These are phyloP conservation scores for Rosa multiflora DNA, from an alignment of 306 rosid genomes.

Conservation along the genomic window DNA sequence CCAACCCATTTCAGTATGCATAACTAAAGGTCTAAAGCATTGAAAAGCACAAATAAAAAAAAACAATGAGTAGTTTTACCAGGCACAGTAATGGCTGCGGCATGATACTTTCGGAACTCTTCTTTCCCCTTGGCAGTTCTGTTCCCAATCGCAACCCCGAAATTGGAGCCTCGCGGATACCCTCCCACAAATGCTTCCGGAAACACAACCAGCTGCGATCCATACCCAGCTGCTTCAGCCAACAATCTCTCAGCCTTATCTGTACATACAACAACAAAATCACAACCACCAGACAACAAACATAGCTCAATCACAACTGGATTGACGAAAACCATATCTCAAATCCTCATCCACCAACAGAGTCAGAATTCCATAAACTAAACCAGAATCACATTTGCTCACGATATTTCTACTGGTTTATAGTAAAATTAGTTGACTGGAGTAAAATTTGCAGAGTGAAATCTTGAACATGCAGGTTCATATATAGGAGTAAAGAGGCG, in stretches of 20 bases:
- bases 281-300: constrained; percentile 12
- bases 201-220: constrained; percentile 86
- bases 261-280: constrained; percentile 22
- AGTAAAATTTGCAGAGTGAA: no score
- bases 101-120: constrained; percentile 79
- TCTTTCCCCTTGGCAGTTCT: constrained; percentile 76
- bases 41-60: background rate
- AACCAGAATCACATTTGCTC: no score
- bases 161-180: constrained; percentile 84
- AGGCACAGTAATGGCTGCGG: constrained; percentile 83
- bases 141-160: constrained; percentile 64
- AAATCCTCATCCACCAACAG: no score
- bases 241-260: constrained; percentile 92
- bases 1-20: background rate
- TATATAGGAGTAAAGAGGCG: background rate
- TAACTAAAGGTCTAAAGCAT: background rate
- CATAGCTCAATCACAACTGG: background rate
- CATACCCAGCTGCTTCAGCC: constrained; percentile 82
- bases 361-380: no score
- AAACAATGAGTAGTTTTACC: constrained; percentile 35
- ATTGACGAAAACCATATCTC: background rate
- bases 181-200: constrained; percentile 98
- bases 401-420: no score
- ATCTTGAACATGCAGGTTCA: no score
- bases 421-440: no score